Base-by-base conservation (phyloP, 805 yeast genomes). In the Zygoascus tannicola region DNA sequence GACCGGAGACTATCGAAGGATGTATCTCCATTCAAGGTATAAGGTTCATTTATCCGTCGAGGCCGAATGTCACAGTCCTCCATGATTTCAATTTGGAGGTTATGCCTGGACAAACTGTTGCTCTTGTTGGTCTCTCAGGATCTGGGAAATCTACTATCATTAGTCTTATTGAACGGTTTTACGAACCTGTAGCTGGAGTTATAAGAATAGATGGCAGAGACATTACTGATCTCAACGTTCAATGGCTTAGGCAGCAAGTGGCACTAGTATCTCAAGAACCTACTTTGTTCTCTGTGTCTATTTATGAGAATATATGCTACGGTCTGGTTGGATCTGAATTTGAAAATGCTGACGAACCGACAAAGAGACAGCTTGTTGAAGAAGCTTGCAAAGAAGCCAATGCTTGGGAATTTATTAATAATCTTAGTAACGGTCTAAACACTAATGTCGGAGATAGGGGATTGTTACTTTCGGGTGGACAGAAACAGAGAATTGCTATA, bases 181-280 rank as follows among this genome's bases (percentile, higher is more conserved):
- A 88, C 63, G 92, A 86, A 56, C 83, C 86, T 1, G 66, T 69
- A 21, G 65, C 71, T 4, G 97, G 97, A 18, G 64, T 80, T 36
- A 80, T 90, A 44, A 63, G 80, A 19, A 74, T 90, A 37, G 95
- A 92, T 62, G 95, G 95, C 5, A 81, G 78, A 48, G 94, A 88
- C 56, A 76, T 92, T 35, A 65, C 76, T 41, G 75, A 76, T 40
- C 76, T 86, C 35, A 82, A 85, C 44, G 58, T 88, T 30, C 84
- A 80, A 48, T 77, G 90, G 44, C 70, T 90, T 40, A 74, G 98
- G 54, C 73, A 66, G 47, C 71, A 76, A 36, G 75, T 92, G 44
- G 95, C 96, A 40, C 82, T 85, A 22, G 97, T 90, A 3, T 95
- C 97, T 3, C 98, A 90, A 63, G 97, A 90, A 51, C 94, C 97